Conservation (phyloP, 192 early-diverging fungal genomes). For the Funneliformis mosseae region DNA sequence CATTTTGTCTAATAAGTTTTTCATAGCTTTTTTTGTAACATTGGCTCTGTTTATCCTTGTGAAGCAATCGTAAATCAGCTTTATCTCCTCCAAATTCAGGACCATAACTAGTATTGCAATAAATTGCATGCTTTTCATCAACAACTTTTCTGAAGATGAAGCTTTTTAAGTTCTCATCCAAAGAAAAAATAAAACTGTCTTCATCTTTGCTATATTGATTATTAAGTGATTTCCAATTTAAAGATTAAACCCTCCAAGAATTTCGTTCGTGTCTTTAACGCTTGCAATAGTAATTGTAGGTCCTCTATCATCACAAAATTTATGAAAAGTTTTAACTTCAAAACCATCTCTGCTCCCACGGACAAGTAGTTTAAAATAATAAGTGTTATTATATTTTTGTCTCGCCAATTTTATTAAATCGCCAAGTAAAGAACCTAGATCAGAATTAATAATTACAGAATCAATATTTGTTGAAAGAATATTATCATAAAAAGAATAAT, state of each 20-base stretch:
- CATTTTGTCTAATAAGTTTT: not conserved
- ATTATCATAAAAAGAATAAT: not conserved
- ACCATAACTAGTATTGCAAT: not conserved
- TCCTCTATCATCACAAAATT: constrained; percentile 33
- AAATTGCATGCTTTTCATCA: not conserved
- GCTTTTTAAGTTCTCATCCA: not conserved
- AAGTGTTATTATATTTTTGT: not conserved
- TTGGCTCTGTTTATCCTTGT: not conserved
- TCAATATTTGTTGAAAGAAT: not conserved
- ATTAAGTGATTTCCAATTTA: constrained; percentile 21
- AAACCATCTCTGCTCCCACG: constrained; percentile 13
- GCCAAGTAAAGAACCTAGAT: not conserved
- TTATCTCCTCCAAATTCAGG: not conserved
- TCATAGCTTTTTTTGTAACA: not conserved
- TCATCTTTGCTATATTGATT: not conserved
- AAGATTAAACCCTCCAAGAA: constrained; percentile 39
- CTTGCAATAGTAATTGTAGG: constrained; percentile 30
- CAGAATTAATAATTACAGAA: not conserved
- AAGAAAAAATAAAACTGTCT: not conserved
- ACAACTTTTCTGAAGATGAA: not conserved
- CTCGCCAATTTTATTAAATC: not conserved
- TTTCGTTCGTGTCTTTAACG: constrained; percentile 25
- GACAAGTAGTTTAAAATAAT: not conserved
- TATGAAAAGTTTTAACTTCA: constrained; percentile 9
- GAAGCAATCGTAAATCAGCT: not conserved